These are phyloP conservation scores for Solanum hybrid DNA, from an alignment of 305 asterid genomes.

Conservation along the genomic window DNA sequence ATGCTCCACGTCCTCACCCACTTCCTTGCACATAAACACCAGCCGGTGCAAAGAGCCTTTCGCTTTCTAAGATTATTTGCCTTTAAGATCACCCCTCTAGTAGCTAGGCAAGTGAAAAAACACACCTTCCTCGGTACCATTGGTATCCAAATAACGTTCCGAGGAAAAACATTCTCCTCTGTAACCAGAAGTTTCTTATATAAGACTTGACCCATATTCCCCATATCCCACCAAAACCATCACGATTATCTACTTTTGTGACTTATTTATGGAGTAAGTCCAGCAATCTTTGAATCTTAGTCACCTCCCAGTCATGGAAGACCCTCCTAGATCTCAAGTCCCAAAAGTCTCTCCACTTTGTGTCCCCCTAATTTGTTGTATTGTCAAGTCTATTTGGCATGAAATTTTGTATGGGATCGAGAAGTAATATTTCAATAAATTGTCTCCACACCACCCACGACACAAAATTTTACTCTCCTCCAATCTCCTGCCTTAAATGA, in stretches of 20 bases:
- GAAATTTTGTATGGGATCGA: not conserved
- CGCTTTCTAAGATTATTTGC: not conserved
- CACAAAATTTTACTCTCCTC: not conserved
- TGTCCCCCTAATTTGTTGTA: not conserved
- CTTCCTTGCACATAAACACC: not conserved
- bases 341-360: not conserved
- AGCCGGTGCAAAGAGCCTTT: not conserved
- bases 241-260: not conserved
- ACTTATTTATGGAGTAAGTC: not conserved
- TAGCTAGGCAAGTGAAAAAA: not conserved
- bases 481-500: not conserved
- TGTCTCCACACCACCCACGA: not conserved
- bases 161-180: not conserved
- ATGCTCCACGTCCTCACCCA: not conserved
- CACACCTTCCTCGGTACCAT: not conserved
- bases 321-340: not conserved
- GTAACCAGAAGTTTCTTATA: not conserved
- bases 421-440: not conserved
- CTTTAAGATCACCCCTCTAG: not conserved
- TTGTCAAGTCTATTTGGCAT: not conserved
- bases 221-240: not conserved
- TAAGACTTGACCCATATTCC: not conserved
- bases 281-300: not conserved
- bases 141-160: not conserved
- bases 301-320: not conserved